Evolutionary conservation across 352 stramenopile genomes (phyloP), one percentile per base, ranked within the genome.

Genomic region (Pythium apleroticum): DNA sequence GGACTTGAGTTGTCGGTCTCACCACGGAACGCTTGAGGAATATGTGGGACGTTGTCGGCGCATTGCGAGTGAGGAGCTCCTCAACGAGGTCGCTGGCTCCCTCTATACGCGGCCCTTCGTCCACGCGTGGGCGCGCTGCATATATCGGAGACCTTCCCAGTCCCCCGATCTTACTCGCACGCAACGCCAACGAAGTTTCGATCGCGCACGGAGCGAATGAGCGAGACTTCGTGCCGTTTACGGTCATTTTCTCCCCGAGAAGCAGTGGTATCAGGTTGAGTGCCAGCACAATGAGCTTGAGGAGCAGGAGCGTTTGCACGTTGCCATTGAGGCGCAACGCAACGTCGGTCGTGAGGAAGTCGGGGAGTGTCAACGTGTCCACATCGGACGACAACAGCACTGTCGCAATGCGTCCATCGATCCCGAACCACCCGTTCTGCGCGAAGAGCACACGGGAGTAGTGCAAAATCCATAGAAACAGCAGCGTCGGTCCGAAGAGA

Each of bases 311-410:
- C 1, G 63, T 5, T 0, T 30, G 11, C 0, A 69, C 60, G 8
- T 72, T 76, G 11, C 72, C 74, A 50, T 77, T 74, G 30, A 77
- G 63, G 0, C 71, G 63, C 27, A 72, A 52, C 14, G 74, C 68
- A 6, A 57, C 19, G 41, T 77, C 37, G 5, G 68, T 69, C 12
- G 57, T 73, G 28, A 81, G 67, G 15, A 74, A 75, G 20, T 81
- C 69, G 1, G 12, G 5, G 3, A 76, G 53, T 3, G 41, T 37
- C 2, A 76, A 3, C 9, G 57, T 63, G 0, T 74, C 57, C 0
- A 77, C 30, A 25, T 80, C 70, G 28, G 66, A 50, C 2, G 58
- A 73, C 9, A 15, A 1, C 15, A 52, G 24, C 69, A 17, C 28
- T 41, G 24, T 60, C 15, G 50, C 17, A 49, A 73, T n/a, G 54